Evolutionary conservation across 1,284 basidiomycete species (phyloP).

Genomic region (Ceratobasidium sp.): DNA sequence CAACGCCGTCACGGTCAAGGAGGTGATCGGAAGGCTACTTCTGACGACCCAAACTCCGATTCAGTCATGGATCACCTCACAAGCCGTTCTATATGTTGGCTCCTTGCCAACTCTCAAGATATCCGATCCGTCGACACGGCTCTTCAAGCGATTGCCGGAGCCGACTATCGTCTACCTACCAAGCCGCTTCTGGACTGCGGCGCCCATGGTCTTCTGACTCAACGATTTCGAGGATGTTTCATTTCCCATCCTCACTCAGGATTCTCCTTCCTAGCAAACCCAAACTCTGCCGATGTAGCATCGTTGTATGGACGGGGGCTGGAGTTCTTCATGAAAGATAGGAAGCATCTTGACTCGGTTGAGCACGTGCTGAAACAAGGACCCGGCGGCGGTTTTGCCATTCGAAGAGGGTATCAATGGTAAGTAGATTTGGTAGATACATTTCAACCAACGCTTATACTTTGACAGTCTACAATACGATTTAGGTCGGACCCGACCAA

Average conservation of each 20-base stretch:
- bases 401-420: conserved; percentile 39
- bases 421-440: background rate
- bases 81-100: conserved; percentile 23
- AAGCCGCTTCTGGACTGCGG: conserved; percentile 25
- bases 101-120: conserved; percentile 33
- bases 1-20: background rate
- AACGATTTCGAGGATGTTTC: conserved; percentile 38
- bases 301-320: conserved; percentile 31
- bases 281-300: conserved; percentile 18
- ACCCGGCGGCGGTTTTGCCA: conserved; percentile 33
- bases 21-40: background rate
- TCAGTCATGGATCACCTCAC: conserved; percentile 32
- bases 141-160: conserved; percentile 34
- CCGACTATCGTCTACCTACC: conserved; percentile 30
- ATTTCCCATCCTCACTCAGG: conserved; percentile 36
- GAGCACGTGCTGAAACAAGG: conserved; percentile 19
- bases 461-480: conserved; percentile 26
- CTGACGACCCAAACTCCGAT: background rate
- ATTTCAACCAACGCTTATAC: background rate
- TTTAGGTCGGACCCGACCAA: conserved; percentile 15
- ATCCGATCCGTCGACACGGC: conserved; percentile 29
- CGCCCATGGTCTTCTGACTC: conserved; percentile 26
- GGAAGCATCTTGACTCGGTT: background rate
- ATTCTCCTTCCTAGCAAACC: conserved; percentile 33
- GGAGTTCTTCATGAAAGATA: conserved; percentile 30